Evolutionary conservation across 179 eudicot species (phyloP), one percentile per base, ranked within the genome.

Genomic region (Heliamphora pulchella): DNA sequence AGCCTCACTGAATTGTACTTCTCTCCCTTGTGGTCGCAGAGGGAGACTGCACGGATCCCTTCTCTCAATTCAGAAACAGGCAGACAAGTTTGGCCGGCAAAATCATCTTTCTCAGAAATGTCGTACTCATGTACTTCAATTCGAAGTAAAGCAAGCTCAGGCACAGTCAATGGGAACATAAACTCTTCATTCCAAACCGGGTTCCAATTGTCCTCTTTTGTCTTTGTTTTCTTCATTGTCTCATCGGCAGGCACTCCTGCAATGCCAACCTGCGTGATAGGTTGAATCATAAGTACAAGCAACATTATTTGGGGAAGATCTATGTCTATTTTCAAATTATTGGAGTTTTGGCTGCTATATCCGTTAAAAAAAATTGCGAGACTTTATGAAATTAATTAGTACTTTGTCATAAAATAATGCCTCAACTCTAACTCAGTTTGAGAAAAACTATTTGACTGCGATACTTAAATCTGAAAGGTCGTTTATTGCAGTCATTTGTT

Each of bases 101-200:
- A 93, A 81, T 93, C 97, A 79, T 91, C 96, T 83, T 89, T 91
- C 64, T 89, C 94, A 3, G 91, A 84, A 75, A 82, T 83, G 80
- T 94, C 94, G 44, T 93, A 86, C 78, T 94, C 97, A 14, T 85
- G 89, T n/a, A 93, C 98, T 88, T 94, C 97, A n/a, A 94, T 82
- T 74, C 98, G 81, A 14, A 94, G 86, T 76, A 94, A 47, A 46
- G 98, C 98, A 77, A 94, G 71, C 76, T 94, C 98, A 58, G 98
- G 98, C 5, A 88, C 89, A 11, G 87, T 89, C 71, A 93, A 74
- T 0, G 90, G 91, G 77, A 94, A 94, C 1, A 75, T 74, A 70
- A 93, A 93, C 80, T 94, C 96, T 80, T 93, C 96, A 3, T 89
- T 76, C 97, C 97, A 94, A 71, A 87, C 86, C 15, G 98, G 98